phyloP scores from a whole-genome alignment of 805 yeast genomes.

The Spathaspora passalidarum region DNA sequence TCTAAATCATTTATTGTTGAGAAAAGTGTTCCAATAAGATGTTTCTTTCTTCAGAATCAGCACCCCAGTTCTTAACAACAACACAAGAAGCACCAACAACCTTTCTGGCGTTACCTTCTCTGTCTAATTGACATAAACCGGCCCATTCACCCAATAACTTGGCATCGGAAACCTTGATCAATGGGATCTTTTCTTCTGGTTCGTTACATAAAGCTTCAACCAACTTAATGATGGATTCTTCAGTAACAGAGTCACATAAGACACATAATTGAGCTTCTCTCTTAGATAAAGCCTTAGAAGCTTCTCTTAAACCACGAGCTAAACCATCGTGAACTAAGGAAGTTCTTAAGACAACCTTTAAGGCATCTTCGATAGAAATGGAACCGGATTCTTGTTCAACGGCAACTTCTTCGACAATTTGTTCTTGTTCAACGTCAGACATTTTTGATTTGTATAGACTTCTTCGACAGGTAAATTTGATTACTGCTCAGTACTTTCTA shows the following conservation, averaged over 20 bases:
- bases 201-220: conserved; percentile 99
- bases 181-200: conserved; percentile 93
- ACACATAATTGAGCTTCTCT: conserved; percentile 98
- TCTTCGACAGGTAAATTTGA: conserved; percentile 58
- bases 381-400: conserved; percentile 86
- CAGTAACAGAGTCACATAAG: conserved; percentile 97
- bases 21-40: conserved; percentile 95
- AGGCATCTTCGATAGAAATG: conserved; percentile 96
- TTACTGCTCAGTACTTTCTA: conserved; percentile 53
- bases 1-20: conserved; percentile 59
- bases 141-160: conserved; percentile 99
- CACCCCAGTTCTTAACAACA: conserved; percentile 99
- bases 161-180: conserved; percentile 99
- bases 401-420: conserved; percentile 76
- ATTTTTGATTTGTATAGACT: conserved; percentile 59
- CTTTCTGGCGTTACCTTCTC: conserved; percentile 99
- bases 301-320: conserved; percentile 99
- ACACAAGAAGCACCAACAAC: conserved; percentile 99
- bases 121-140: conserved; percentile 98
- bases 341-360: conserved; percentile 96
- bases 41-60: conserved; percentile 95
- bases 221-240: conserved; percentile 92
- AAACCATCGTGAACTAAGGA: conserved; percentile 98
- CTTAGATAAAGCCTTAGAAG: conserved; percentile 96
- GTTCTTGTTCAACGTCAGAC: conserved; percentile 95